These are phyloP conservation scores for Gastrolobium bilobum DNA, from an alignment of 306 rosid species.

Conservation along the genomic window DNA sequence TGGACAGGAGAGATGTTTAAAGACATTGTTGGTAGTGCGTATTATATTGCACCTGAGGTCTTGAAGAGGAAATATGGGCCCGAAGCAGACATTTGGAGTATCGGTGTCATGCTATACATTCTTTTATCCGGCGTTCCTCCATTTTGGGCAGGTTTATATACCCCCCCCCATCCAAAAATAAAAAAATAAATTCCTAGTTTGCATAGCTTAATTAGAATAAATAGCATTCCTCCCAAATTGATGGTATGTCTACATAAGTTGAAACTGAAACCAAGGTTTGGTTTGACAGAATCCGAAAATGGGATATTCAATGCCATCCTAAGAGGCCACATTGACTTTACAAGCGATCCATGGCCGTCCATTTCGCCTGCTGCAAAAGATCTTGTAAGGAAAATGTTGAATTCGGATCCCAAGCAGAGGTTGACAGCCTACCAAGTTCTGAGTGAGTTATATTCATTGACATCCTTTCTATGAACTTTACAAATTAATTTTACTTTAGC, in stretches of 20 bases:
- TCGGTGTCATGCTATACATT: constrained; percentile 95
- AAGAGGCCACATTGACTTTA: constrained; percentile 79
- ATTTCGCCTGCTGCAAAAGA: constrained; percentile 90
- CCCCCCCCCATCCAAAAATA: neutral
- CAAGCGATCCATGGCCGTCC: constrained; percentile 95
- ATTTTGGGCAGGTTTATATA: constrained; percentile 87
- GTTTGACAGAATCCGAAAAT: constrained; percentile 83
- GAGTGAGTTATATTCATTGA: constrained; percentile 56
- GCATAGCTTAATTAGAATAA: neutral
- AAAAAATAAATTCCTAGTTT: neutral
- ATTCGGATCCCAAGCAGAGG: constrained; percentile 86
- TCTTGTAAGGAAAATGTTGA: constrained; percentile 94
- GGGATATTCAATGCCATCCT: constrained; percentile 94
- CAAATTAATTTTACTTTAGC: constrained; percentile 9
- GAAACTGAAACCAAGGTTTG: constrained; percentile 46
- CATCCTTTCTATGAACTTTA: neutral
- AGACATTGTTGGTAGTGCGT: constrained; percentile 94
- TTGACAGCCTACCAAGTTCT: constrained; percentile 87
- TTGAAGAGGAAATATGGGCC: constrained; percentile 92
- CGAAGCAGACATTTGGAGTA: constrained; percentile 97
- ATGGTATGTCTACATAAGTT: constrained; percentile 18
- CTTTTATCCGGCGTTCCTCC: constrained; percentile 95
- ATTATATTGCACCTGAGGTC: constrained; percentile 98
- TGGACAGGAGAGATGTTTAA: constrained; percentile 80
- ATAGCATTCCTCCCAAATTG: neutral